phyloP scores from a whole-genome alignment of 352 stramenopile species.

The Phytophthora capsici region DNA sequence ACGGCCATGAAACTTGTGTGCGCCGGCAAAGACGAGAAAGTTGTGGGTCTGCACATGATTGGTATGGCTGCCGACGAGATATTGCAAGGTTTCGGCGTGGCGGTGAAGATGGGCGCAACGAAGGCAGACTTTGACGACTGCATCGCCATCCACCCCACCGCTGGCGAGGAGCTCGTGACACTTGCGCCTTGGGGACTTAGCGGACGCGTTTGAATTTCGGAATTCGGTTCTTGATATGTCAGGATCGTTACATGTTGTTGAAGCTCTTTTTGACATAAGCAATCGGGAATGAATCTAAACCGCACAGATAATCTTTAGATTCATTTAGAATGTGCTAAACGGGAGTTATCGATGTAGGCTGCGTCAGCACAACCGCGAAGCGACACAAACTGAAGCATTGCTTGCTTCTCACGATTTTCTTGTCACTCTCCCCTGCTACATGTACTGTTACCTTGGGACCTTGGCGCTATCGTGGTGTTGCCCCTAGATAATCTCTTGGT shows the following conservation, averaged over 20 bases:
- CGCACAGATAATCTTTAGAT: constrained; percentile 4
- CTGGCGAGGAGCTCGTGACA: constrained; percentile 98
- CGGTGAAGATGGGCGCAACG: constrained; percentile 98
- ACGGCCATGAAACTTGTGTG: constrained; percentile 97
- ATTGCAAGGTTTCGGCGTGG: constrained; percentile 98
- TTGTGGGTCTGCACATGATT: constrained; percentile 98
- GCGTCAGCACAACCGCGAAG: no score
- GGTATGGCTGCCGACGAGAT: constrained; percentile 97
- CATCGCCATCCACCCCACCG: constrained; percentile 97
- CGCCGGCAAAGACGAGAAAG: constrained; percentile 85
- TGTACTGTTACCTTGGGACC: no score
- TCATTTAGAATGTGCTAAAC: constrained; percentile 7
- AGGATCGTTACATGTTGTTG: no score
- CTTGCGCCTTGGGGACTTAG: constrained; percentile 85
- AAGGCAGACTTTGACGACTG: constrained; percentile 97
- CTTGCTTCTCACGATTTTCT: neutral
- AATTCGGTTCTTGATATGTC: no score
- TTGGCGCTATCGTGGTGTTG: no score
- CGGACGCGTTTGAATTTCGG: constrained; percentile 18
- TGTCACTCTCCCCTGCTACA: neutral
- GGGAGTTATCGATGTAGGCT: no score
- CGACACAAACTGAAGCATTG: no score
- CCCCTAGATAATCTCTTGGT: no score
- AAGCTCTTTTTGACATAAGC: neutral
- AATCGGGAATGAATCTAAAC: constrained; percentile 12